Base-by-base conservation (phyloP, 2,329 filamentous ascomycete genomes). In the Lasiodiplodia sp. region DNA sequence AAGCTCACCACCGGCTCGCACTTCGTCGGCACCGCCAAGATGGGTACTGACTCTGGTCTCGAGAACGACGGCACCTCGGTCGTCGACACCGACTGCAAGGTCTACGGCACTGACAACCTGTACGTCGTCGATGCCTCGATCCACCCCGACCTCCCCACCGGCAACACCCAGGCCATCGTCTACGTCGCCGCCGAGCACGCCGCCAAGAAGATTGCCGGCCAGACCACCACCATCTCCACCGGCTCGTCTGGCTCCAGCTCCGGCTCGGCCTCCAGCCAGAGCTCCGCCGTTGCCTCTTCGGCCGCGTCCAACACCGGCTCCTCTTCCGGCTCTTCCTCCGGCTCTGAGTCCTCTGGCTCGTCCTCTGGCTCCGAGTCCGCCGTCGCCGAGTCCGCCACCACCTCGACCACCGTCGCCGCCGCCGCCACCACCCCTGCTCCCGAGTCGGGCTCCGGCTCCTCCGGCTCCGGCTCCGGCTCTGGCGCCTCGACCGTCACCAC, bases 61-160 rank as follows among this genome's bases (percentile, higher is more conserved):
- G 71, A 78, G 62, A 80, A 80, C 57, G 80, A 80, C 57, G 88
- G 88, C 18, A 84, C 82, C 7, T 81, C 87, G 1, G 89, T 91
- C 2, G 89, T 91, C 1, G 89, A 91, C 72, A 76, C 83, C 12
- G 82, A 91, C 78, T 86, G 88, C 68, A 87, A 86, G 78, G 88
- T 91, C 6, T 91, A 87, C 73, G 75, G 75, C 25, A 76, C 75
- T 5, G 73, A 75, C 47, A 75, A 76, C 40, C 62, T 75, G n/a
- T 78, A 74, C 70, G 69, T 77, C n/a, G 87, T 92, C 4, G 89
- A 92, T 73, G 89, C 87, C 0, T 87, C 86, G 70, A 89, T 92
- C 73, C 90, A 91, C 80, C 89, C 90, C 0, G 90, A 90, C 71
- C 86, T 91, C 72, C 84, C 89, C 2, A 89, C 88, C 0, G 88